Evolutionary conservation across 169 alveolate species (phyloP).

Genomic region (Cryptosporidium ryanae): DNA sequence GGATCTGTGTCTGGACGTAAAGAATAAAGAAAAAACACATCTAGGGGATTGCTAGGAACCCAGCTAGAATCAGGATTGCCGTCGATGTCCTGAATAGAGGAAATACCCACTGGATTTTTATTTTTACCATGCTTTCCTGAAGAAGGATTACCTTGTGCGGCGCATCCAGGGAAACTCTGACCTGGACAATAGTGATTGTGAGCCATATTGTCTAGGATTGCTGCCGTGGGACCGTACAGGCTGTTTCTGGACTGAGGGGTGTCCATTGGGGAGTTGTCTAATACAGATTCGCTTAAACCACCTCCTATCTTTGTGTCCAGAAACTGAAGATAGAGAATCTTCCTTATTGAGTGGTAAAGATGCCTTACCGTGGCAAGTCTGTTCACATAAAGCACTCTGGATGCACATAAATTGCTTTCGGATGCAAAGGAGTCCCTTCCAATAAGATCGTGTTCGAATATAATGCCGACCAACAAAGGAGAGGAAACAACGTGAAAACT

Average conservation of each 20-base stretch:
- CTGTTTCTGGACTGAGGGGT: slow-evolving; percentile 38
- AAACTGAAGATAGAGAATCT: slow-evolving; percentile 30
- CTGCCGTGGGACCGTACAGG: neutral
- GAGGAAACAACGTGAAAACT: slow-evolving; percentile 47
- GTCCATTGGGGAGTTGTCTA: slow-evolving; percentile 7
- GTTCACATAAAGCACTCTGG: slow-evolving; percentile 39
- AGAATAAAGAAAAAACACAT: slow-evolving; percentile 83
- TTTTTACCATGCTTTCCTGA: neutral
- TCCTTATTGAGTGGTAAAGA: slow-evolving; percentile 23
- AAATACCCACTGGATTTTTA: neutral
- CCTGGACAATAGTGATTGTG: too few species aligned
- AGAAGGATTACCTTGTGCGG: neutral
- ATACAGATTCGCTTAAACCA: neutral
- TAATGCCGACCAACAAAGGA: slow-evolving; percentile 24
- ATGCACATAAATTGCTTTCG: slow-evolving; percentile 35
- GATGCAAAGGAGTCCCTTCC: slow-evolving; percentile 59
- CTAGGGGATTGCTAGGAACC: slow-evolving; percentile 81
- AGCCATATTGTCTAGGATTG: too few species aligned
- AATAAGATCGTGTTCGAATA: slow-evolving; percentile 40
- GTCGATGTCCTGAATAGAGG: slow-evolving; percentile 4
- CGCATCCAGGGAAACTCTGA: too few species aligned
- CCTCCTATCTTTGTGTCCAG: slow-evolving; percentile 12
- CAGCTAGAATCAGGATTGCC: slow-evolving; percentile 60
- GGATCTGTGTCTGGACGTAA: slow-evolving; percentile 84
- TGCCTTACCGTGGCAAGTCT: slow-evolving; percentile 61